phyloP scores from a whole-genome alignment of 257 asterid genomes.

The Voacanga thouarsii region DNA sequence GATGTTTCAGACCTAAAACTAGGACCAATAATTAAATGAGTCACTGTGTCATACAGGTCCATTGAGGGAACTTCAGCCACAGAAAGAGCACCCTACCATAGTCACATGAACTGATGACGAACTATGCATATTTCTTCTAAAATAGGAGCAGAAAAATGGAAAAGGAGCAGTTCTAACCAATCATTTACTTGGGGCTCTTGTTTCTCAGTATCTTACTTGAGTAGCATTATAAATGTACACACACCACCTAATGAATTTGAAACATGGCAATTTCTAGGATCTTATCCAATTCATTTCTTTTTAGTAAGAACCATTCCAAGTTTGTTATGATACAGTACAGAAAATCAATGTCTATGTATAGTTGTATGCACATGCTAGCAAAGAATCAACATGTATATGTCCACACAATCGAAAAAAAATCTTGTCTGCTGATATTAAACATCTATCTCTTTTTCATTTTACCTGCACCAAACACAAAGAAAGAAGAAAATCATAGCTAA shows the following conservation, averaged over 20 bases:
- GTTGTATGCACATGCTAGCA: not conserved
- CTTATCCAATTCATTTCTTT: not conserved
- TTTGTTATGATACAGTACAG: no score
- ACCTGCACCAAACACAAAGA: not conserved
- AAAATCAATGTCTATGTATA: not conserved
- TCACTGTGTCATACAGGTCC: not conserved
- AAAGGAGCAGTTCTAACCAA: not conserved
- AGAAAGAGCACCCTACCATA: not conserved
- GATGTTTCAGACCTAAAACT: not conserved
- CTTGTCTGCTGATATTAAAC: not conserved
- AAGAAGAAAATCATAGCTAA: not conserved
- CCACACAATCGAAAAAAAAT: not conserved
- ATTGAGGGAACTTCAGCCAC: not conserved
- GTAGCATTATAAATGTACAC: not conserved
- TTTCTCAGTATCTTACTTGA: not conserved
- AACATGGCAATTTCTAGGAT: not conserved
- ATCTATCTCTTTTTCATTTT: not conserved
- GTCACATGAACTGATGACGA: not conserved
- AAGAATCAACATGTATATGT: not conserved
- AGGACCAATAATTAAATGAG: not conserved
- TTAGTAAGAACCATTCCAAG: not conserved
- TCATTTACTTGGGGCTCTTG: not conserved
- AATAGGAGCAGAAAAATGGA: not conserved
- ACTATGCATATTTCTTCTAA: not conserved
- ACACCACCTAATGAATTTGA: not conserved